A percentile compares a stretch with the other conserved stretches of the same genome.
phyloP scores from a whole-genome alignment of 495 filamentous ascomycete species.

The Aspergillus leporis region DNA sequence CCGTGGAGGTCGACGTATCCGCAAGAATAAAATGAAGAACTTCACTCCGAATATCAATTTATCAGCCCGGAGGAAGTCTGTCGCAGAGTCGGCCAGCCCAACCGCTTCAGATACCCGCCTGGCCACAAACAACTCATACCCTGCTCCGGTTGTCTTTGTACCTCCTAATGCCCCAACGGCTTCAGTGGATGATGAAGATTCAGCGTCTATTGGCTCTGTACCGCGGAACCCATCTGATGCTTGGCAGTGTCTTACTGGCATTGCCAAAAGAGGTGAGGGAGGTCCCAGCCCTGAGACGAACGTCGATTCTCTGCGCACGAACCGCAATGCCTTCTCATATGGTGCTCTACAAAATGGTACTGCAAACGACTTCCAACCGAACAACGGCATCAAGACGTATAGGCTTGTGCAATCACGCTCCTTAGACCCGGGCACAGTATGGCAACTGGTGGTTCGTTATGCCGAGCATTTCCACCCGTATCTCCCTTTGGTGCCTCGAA shows the following conservation, averaged over 20 bases:
- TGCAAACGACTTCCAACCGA: constrained; percentile 31
- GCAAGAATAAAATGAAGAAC: constrained; percentile 49
- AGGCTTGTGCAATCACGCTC: constrained; percentile 50
- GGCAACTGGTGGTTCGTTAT: constrained; percentile 53
- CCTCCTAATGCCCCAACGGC: constrained; percentile 35
- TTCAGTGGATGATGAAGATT: constrained; percentile 42
- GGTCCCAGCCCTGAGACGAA: constrained; percentile 20
- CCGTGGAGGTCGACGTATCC: constrained; percentile 61
- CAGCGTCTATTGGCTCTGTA: constrained; percentile 40
- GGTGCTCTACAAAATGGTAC: constrained; percentile 32
- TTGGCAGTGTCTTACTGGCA: constrained; percentile 49
- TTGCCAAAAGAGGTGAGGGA: constrained; percentile 36
- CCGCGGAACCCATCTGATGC: constrained; percentile 51
- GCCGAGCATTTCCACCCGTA: constrained; percentile 61
- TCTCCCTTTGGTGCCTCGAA: constrained; percentile 58
- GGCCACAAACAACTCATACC: constrained; percentile 32
- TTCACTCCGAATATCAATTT: constrained; percentile 31
- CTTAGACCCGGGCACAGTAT: constrained; percentile 48
- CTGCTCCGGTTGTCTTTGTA: constrained; percentile 40
- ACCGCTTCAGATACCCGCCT: constrained; percentile 30
- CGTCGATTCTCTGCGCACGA: constrained; percentile 24
- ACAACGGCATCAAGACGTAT: constrained; percentile 47
- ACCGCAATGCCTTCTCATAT: constrained; percentile 26
- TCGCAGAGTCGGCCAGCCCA: constrained; percentile 30
- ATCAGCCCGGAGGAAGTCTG: constrained; percentile 30